Conservation (phyloP, 345 rosid genomes). For the Kernera saxatilis region DNA sequence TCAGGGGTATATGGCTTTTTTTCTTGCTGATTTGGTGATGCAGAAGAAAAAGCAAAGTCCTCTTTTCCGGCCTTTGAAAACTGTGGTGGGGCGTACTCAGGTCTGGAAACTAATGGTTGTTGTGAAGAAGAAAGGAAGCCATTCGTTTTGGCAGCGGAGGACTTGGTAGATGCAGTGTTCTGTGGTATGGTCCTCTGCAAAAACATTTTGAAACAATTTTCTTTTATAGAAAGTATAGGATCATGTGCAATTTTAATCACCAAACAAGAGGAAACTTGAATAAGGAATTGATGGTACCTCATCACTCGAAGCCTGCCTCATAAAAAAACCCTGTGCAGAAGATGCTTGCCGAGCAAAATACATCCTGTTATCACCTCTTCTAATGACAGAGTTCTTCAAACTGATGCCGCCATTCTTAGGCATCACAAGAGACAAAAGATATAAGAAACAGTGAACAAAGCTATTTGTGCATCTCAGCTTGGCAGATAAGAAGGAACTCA, state of each 20-base stretch:
- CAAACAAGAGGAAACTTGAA: background rate
- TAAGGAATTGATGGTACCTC: slow-evolving; percentile 33
- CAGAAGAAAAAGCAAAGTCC: background rate
- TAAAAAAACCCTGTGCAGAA: slow-evolving; percentile 54
- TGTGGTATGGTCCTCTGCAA: slow-evolving; percentile 22
- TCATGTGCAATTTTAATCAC: background rate
- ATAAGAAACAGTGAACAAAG: background rate
- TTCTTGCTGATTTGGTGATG: background rate
- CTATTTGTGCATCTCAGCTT: background rate
- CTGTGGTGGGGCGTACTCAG: slow-evolving; percentile 35
- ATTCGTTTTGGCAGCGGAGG: slow-evolving; percentile 11
- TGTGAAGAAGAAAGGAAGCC: slow-evolving; percentile 21
- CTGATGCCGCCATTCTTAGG: slow-evolving; percentile 37
- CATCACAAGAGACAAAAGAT: background rate
- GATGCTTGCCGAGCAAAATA: slow-evolving; percentile 66
- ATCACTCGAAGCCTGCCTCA: slow-evolving; percentile 54
- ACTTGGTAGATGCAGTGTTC: slow-evolving; percentile 19
- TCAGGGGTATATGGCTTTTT: slow-evolving; percentile 25
- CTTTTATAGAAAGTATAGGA: background rate
- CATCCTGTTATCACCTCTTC: slow-evolving; percentile 49
- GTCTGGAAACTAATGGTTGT: slow-evolving; percentile 44
- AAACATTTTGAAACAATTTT: background rate
- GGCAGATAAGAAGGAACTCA: background rate
- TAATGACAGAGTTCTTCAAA: slow-evolving; percentile 44
- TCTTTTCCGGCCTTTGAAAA: slow-evolving; percentile 39